A percentile compares a stretch with the other conserved stretches of the same genome.
Evolutionary conservation across 305 asterid genomes (phyloP).

Genomic region (Striga hermonthica): DNA sequence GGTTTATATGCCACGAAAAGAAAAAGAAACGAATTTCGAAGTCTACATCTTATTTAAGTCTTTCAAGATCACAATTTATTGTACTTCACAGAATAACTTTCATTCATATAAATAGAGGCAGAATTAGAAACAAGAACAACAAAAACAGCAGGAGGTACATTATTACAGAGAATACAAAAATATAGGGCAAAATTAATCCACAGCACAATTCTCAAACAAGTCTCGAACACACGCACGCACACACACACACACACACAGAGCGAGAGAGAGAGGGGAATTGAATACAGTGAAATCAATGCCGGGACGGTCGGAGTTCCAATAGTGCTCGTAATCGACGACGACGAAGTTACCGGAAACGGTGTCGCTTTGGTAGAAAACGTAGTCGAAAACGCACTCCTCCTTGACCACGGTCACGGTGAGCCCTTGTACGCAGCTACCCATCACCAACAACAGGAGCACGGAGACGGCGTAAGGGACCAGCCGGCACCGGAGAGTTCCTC

Average conservation of each 20-base stretch:
- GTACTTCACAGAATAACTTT: neutral
- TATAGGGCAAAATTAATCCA: neutral
- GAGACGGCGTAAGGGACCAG: slow-evolving; percentile 34
- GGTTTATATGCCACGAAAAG: too few species aligned
- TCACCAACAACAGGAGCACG: slow-evolving; percentile 39
- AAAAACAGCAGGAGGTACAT: neutral
- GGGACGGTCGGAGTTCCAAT: slow-evolving; percentile 61
- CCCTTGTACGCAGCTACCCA: slow-evolving; percentile 41
- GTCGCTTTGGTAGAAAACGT: slow-evolving; percentile 60
- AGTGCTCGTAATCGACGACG: slow-evolving; percentile 50
- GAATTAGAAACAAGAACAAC: neutral
- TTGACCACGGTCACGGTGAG: slow-evolving; percentile 56
- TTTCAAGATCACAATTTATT: too few species aligned
- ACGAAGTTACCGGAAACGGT: slow-evolving; percentile 68
- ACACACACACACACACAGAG: neutral
- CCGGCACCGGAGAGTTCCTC: slow-evolving; percentile 24
- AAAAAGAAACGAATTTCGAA: too few species aligned
- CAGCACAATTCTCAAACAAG: neutral
- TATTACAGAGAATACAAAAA: neutral
- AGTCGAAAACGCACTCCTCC: slow-evolving; percentile 66
- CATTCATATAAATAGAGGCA: neutral
- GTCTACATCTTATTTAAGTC: too few species aligned
- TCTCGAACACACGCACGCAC: neutral
- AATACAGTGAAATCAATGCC: slow-evolving; percentile 59
- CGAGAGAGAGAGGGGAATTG: neutral